phyloP scores from a whole-genome alignment of 108 stramenopile genomes.

The Cyclostephanos tholiformis region DNA sequence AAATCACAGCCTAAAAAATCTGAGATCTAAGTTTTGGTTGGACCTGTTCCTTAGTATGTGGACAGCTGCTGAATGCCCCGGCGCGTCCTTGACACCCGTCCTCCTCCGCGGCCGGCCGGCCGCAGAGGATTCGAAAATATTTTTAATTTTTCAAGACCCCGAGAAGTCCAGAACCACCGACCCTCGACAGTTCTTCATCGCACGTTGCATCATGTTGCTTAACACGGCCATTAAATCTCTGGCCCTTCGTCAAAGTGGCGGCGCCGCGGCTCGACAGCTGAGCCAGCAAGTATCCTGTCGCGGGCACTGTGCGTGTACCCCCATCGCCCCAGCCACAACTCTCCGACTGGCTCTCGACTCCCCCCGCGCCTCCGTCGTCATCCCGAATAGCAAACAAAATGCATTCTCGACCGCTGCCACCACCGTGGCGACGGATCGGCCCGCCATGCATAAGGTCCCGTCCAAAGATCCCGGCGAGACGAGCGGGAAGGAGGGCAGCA shows the following conservation, averaged over 20 bases:
- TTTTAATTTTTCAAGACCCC: no score
- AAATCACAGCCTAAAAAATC: no score
- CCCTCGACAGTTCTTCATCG: no score
- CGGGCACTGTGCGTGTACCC: not conserved
- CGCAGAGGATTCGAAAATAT: no score
- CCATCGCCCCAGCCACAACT: not conserved
- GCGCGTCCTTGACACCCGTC: no score
- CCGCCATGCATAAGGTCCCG: not conserved
- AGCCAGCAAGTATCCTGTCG: conserved; percentile 10
- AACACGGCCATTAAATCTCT: conserved; percentile 17
- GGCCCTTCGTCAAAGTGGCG: conserved; percentile 6
- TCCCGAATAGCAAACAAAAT: not conserved
- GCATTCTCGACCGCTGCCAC: conserved; percentile 24
- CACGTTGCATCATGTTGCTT: conserved; percentile 16
- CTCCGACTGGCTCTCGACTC: conserved; percentile 1
- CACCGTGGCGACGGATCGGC: not conserved
- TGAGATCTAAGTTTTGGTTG: no score
- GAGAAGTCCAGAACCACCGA: no score
- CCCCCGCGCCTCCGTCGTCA: not conserved
- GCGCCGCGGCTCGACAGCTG: not conserved
- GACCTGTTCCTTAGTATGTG: no score
- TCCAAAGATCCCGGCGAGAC: not conserved
- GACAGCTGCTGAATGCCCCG: no score
- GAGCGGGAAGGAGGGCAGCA: not conserved
- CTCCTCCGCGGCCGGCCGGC: no score